These are phyloP conservation scores for Metrosideros polymorpha DNA, from an alignment of 441 rosid genomes.

Conservation along the genomic window DNA sequence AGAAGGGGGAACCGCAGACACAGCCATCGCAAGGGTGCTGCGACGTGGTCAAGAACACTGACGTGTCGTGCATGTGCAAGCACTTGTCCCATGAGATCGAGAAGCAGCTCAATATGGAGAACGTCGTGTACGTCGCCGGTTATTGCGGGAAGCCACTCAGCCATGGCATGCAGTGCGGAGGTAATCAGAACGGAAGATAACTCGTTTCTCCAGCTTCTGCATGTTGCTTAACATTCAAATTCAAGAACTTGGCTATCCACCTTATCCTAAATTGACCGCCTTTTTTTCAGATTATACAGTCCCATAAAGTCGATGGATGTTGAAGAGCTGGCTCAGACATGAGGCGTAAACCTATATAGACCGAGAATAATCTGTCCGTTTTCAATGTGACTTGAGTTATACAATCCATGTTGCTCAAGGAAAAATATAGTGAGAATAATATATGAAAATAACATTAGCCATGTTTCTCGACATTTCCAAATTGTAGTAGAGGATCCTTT, in stretches of 20 bases:
- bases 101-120: neutral
- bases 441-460: neutral
- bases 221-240: neutral
- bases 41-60: neutral
- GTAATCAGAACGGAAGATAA: neutral
- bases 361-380: neutral
- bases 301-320: neutral
- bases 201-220: neutral
- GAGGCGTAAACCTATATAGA: neutral
- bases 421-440: neutral
- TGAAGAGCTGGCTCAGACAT: neutral
- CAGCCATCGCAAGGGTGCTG: neutral
- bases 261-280: neutral
- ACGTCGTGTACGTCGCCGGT: neutral
- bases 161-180: slow-evolving; percentile 2
- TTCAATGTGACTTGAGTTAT: neutral
- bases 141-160: slow-evolving; percentile 1
- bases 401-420: neutral
- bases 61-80: neutral
- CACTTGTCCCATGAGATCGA: neutral
- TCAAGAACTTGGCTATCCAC: neutral
- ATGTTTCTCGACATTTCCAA: neutral
- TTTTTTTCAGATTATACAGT: neutral
- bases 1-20: neutral
- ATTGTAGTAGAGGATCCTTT: neutral